Evolutionary conservation across 2,329 filamentous ascomycete species (phyloP).

Genomic region (Arthroderma sp.): DNA sequence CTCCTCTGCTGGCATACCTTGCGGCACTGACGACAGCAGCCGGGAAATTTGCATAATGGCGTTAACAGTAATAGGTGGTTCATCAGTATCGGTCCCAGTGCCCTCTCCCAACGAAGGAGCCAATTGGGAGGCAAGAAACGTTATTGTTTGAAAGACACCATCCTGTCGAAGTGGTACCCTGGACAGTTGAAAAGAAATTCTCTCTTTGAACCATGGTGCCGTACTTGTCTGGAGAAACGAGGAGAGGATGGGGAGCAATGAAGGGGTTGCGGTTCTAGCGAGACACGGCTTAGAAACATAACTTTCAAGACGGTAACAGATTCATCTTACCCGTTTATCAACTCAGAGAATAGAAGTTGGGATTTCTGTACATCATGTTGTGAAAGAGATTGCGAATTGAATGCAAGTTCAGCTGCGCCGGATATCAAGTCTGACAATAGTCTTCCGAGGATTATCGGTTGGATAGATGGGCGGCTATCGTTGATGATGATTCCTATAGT

Average conservation of each 20-base stretch:
- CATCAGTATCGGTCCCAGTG: conserved; percentile 17
- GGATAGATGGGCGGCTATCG: conserved; percentile 24
- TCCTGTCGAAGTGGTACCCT: conserved; percentile 26
- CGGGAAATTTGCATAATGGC: conserved; percentile 33
- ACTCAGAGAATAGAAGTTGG: conserved; percentile 15
- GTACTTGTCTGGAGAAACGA: conserved; percentile 25
- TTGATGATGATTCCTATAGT: conserved; percentile 20
- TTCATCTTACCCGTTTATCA: conserved; percentile 24
- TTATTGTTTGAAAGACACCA: conserved; percentile 30
- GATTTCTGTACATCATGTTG: conserved; percentile 12
- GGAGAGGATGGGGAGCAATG: conserved; percentile 25
- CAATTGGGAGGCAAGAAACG: conserved; percentile 31
- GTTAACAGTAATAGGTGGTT: conserved; percentile 29
- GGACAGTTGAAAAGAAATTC: conserved; percentile 25
- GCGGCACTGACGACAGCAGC: conserved; percentile 30
- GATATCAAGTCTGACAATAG: conserved; percentile 31
- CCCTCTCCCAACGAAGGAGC: conserved; percentile 26
- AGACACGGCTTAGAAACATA: not conserved
- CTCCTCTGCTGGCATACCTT: conserved; percentile 20
- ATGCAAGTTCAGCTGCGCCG: conserved; percentile 25
- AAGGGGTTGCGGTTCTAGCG: conserved; percentile 19
- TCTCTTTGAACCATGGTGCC: conserved; percentile 26
- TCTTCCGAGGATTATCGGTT: conserved; percentile 25
- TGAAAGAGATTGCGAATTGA: conserved; percentile 19
- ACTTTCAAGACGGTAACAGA: not conserved